Conservation (phyloP, 148 eudicot species). For the Dysphania ambrosioides region DNA sequence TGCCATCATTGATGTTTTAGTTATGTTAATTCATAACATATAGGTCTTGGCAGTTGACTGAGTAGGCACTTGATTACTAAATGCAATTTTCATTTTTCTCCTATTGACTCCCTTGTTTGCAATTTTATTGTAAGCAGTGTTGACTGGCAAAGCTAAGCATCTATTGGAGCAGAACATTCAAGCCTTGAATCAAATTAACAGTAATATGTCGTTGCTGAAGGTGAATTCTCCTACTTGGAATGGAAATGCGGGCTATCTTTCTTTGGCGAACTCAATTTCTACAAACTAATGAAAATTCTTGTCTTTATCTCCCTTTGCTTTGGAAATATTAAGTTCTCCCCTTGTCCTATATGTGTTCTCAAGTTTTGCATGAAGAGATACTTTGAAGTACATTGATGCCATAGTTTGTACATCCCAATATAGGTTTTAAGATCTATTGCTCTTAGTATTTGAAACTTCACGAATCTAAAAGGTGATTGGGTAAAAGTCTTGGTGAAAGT, state of each 20-base stretch:
- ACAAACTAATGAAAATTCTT: neutral
- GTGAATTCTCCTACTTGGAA: slow-evolving; percentile 32
- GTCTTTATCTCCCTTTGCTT: neutral
- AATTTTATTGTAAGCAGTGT: slow-evolving; percentile 37
- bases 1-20: too few relatives aligned
- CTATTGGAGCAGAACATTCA: slow-evolving; percentile 61
- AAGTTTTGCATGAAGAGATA: neutral
- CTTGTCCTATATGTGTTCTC: neutral
- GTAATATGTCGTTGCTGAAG: slow-evolving; percentile 52
- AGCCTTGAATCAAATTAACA: slow-evolving; percentile 49
- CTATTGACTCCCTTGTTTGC: slow-evolving; percentile 9
- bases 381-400: too few relatives aligned
- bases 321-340: neutral
- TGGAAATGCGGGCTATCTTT: too few relatives aligned
- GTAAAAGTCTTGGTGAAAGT: neutral
- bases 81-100: neutral
- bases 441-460: neutral
- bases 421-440: neutral
- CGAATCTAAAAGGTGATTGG: neutral
- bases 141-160: slow-evolving; percentile 49
- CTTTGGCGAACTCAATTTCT: neutral
- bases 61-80: neutral
- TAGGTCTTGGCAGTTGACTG: neutral
- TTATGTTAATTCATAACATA: too few relatives aligned
- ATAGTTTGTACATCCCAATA: neutral